Evolutionary conservation across 2,329 filamentous ascomycete species (phyloP), one percentile per base, ranked within the genome.

Genomic region (Cytospora leucostoma): DNA sequence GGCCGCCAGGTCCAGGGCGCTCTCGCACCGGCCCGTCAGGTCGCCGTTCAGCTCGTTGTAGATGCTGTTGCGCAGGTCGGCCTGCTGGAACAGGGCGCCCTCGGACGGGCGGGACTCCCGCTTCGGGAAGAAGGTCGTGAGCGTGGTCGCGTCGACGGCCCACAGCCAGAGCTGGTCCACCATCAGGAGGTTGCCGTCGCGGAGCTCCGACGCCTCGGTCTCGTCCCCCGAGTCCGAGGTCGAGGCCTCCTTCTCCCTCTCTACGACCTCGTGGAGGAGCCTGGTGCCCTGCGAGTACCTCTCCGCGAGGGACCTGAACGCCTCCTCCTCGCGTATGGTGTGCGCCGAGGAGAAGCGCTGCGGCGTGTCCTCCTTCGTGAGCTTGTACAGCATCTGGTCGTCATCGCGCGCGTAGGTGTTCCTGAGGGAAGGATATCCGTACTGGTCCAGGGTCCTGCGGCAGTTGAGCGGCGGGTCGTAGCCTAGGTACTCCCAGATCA

Each of bases 31-130:
- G 1, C 84, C 81, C 0, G 86, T 86, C 19, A 87, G 76, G 67
- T 89, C 86, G 0, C 86, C 85, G 58, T 88, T 89, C 12, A 88
- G 75, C 67, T 88, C 86, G 67, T 87, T 87, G 68, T 88, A 88
- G 33, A 89, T 82, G 66, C 84, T 87, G 66, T 86, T 86, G 4
- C 85, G 77, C 3, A 89, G 74, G 68, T 89, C 86, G 1, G 84
- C 84, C 67, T 88, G 83, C 52, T 84, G 81, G 56, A 84, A 85
- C 0, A 85, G 68, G 0, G 82, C 82, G 0, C 83, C 83, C 65
- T 86, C 83, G 2, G 78, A 80, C 0, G 81, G 80, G 40, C 80
- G 79, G 1, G 82, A 83, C 62, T 86, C 82, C 32, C 83, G 76
- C 56, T 78, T 82, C 0, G 82, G 80, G 67, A 86, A 86, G 70